Evolutionary conservation across 2,329 filamentous ascomycete genomes (phyloP).

Genomic region (Fusarium decemcellulare): DNA sequence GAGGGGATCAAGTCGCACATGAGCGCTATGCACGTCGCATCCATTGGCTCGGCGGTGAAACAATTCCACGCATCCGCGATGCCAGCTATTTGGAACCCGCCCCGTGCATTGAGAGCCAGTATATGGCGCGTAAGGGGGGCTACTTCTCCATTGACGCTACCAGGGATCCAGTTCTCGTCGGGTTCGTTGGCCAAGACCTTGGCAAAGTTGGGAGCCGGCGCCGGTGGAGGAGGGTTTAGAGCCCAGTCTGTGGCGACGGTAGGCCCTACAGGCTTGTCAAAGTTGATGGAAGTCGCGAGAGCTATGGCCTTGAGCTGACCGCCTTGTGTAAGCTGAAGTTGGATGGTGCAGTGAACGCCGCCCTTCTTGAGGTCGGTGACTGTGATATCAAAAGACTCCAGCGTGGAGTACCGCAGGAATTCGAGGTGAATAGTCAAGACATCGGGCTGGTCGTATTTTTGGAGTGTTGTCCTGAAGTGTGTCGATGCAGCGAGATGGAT

Average conservation of each 20-base stretch:
- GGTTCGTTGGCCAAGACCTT: conserved; percentile 1
- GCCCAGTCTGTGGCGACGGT: not conserved
- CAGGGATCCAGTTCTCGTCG: not conserved
- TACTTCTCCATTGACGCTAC: not conserved
- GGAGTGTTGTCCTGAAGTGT: not conserved
- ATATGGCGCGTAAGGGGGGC: not conserved
- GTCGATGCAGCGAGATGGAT: not conserved
- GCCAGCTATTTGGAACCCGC: not conserved
- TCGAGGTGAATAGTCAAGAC: conserved; percentile 1
- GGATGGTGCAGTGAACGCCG: not conserved
- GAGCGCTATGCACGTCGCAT: not conserved
- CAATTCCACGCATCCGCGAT: not conserved
- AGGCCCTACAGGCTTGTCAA: not conserved
- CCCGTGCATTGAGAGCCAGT: not conserved
- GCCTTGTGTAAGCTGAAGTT: not conserved
- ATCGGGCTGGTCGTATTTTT: not conserved
- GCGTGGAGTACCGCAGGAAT: not conserved
- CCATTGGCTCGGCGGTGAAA: not conserved
- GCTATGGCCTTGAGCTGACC: not conserved
- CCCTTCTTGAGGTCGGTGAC: not conserved
- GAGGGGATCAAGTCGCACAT: not conserved
- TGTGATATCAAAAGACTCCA: not conserved
- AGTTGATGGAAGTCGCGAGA: not conserved
- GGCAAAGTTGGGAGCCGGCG: not conserved
- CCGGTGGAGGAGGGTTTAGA: not conserved